Base-by-base conservation (phyloP, 208 protist species). In the Strigomonas galati region DNA sequence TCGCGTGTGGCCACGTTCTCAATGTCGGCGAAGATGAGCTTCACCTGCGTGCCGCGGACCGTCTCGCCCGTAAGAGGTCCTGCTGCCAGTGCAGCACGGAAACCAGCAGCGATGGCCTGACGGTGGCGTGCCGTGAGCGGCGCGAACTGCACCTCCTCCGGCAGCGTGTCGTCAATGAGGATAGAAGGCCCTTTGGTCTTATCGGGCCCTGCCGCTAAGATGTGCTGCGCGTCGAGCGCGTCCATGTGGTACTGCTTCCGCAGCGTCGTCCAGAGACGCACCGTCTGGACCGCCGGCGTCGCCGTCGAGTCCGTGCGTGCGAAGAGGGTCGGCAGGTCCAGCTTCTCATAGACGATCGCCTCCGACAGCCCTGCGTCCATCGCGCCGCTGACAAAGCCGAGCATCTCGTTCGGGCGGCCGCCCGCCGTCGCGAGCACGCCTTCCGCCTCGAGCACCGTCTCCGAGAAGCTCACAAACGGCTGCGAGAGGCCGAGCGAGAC, bases 51-150 rank as follows among this genome's bases (percentile, higher is more conserved):
- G 2, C 78, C 84, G 40, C 84, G 84, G 44, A 94, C 85, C 28
- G 83, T 88, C 72, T 99, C 99, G 52, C 99, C 98, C 43, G 98
- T 99, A 0, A 99, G 84, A 5, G 99, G 99, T 2, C 99, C 99
- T 27, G 78, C 65, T 9, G 71, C 72, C 61, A 89, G 98, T 60
- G 72, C 79, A 21, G 56, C 85, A 85, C 71, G 83, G 67, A 92
- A 94, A 0, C 74, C 87, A 23, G 77, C 67, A 19, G 80, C 62
- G 87, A 99, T 97, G 97, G 76, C 96, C 70, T 84, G 98, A 97
- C 73, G 97, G 84, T 80, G 98, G 71, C 60, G 93, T 32, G 55
- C 86, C 68, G 48, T 84, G 65, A 78, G 91, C 71, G 28, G 64
- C 65, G 67, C 28, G 30, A 7, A 32, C 21, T 15, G 21, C 24